phyloP scores from a whole-genome alignment of 139 green algal genomes.

The Asterochloris sp. region DNA sequence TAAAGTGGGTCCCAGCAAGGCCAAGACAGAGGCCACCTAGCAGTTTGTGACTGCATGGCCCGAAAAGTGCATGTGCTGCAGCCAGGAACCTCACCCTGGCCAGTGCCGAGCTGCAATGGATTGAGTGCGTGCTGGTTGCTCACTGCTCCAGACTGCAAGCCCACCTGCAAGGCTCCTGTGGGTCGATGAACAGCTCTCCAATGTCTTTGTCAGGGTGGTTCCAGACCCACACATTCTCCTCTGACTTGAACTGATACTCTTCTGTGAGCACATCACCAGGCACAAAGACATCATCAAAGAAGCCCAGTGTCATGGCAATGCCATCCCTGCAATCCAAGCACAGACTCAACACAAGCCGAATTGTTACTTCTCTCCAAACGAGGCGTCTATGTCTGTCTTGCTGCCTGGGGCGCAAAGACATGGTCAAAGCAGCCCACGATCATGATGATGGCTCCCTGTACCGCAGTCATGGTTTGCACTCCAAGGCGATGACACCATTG shows the following conservation, averaged over 20 bases:
- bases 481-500: too few relatives aligned
- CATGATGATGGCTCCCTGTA: too few relatives aligned
- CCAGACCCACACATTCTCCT: conserved; percentile 76
- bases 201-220: conserved; percentile 69
- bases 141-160: conserved; percentile 2
- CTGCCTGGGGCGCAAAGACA: too few relatives aligned
- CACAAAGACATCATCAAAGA: conserved; percentile 90
- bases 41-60: too few relatives aligned
- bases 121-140: conserved; percentile 7
- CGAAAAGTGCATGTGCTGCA: too few relatives aligned
- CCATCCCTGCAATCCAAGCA: conserved; percentile 45
- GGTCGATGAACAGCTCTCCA: conserved; percentile 64
- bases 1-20: neutral
- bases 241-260: conserved; percentile 56
- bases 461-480: too few relatives aligned
- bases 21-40: neutral
- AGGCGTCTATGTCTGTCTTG: too few relatives aligned
- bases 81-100: neutral
- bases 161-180: conserved; percentile 33
- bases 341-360: neutral
- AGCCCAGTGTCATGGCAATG: conserved; percentile 74
- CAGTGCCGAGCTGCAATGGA: conserved; percentile 7
- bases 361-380: too few relatives aligned
- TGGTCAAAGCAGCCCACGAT: too few relatives aligned
- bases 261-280: conserved; percentile 65